Evolutionary conservation across 139 green algal species (phyloP).

Genomic region (Choricystis sp.): DNA sequence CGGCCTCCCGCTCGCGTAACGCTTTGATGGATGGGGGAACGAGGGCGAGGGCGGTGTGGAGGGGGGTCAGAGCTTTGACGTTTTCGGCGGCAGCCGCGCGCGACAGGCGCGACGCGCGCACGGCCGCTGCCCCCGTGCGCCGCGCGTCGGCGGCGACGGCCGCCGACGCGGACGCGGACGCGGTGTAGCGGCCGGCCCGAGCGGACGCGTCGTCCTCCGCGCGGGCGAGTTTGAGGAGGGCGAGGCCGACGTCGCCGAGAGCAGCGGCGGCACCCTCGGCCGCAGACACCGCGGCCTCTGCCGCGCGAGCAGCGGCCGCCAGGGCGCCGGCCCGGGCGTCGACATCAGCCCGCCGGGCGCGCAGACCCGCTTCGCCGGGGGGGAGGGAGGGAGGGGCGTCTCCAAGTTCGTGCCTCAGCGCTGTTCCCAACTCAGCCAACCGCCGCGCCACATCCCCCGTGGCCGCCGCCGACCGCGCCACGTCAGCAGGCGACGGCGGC

Average conservation of each 20-base stretch:
- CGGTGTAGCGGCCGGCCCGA: conserved; percentile 24
- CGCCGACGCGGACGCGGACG: conserved; percentile 13
- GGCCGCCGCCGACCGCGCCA: conserved; percentile 30
- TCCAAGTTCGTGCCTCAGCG: conserved; percentile 8
- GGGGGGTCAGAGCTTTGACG: conserved; percentile 20
- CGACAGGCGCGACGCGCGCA: conserved; percentile 20
- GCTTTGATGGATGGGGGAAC: conserved; percentile 23
- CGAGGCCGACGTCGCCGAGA: conserved; percentile 48
- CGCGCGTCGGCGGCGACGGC: conserved; percentile 18
- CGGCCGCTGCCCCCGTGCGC: conserved; percentile 17
- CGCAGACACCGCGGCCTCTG: not conserved
- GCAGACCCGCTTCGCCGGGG: not conserved
- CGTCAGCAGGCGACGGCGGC: conserved; percentile 45
- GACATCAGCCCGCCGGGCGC: not conserved
- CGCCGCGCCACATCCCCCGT: conserved; percentile 48
- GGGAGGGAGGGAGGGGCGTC: not conserved
- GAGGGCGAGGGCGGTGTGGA: conserved; percentile 49
- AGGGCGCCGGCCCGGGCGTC: not conserved
- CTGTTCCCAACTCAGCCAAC: conserved; percentile 46
- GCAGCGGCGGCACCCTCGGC: not conserved
- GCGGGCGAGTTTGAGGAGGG: conserved; percentile 42
- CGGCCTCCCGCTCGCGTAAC: conserved; percentile 35
- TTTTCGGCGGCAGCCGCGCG: conserved; percentile 11
- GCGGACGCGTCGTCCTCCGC: conserved; percentile 41
- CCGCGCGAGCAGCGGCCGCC: not conserved